Conservation (phyloP, 345 rosid species). For the Physaria fendleri region DNA sequence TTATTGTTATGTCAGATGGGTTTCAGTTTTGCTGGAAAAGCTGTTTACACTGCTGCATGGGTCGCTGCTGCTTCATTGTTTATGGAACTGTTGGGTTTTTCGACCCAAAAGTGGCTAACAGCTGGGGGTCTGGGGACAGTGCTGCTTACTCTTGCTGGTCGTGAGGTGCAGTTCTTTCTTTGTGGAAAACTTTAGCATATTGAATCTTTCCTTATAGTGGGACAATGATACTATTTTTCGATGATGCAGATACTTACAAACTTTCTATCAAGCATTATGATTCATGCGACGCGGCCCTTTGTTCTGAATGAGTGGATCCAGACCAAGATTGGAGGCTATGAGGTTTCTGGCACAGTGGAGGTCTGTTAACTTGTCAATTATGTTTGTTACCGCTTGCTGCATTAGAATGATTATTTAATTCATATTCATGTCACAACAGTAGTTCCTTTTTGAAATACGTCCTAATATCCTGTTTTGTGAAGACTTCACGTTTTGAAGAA, state of each 20-base stretch:
- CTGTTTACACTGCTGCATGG: conserved; percentile 84
- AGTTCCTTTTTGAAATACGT: conserved; percentile 8
- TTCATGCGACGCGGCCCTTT: conserved; percentile 90
- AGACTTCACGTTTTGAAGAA: conserved; percentile 83
- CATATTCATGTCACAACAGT: not conserved
- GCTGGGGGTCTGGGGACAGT: conserved; percentile 99
- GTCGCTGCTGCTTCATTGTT: conserved; percentile 84
- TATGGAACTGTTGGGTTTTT: conserved; percentile 92
- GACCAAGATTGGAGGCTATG: conserved; percentile 87
- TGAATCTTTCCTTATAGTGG: not conserved
- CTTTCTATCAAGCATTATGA: conserved; percentile 88
- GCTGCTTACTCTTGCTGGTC: conserved; percentile 94
- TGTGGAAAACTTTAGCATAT: conserved; percentile 6
- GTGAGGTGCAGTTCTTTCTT: conserved; percentile 52
- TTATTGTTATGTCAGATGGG: conserved; percentile 62
- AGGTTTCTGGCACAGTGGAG: conserved; percentile 99
- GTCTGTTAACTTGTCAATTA: conserved; percentile 35
- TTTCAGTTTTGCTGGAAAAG: conserved; percentile 84
- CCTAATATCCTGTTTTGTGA: conserved; percentile 83
- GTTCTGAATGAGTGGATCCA: conserved; percentile 90
- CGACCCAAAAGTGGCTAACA: conserved; percentile 90
- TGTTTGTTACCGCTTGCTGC: not conserved
- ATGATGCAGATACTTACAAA: conserved; percentile 78
- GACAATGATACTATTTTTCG: conserved; percentile 6
- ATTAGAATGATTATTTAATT: not conserved